phyloP scores from a whole-genome alignment of 768 basidiomycete species.

The Tricholoma flavovirens region DNA sequence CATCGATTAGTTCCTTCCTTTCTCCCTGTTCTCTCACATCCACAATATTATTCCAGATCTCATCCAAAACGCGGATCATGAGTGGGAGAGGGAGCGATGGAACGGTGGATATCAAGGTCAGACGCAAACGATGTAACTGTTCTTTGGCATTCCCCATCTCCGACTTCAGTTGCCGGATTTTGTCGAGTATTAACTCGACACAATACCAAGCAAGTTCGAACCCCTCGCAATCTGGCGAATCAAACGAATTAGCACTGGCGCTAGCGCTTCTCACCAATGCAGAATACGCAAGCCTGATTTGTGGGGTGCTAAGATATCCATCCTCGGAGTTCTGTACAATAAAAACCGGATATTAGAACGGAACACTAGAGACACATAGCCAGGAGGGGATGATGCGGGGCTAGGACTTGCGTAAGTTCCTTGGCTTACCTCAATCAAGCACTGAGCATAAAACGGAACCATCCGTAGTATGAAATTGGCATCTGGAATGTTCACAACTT shows the following conservation, averaged over 20 bases:
- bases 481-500: conserved; percentile 8
- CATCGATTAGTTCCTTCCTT: conserved; percentile 45
- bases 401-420: background rate
- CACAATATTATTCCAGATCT: conserved; percentile 33
- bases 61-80: conserved; percentile 50
- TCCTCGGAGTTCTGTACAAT: conserved; percentile 54
- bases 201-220: conserved; percentile 65
- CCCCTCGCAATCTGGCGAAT: conserved; percentile 18
- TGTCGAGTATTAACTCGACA: conserved; percentile 48
- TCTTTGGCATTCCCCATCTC: conserved; percentile 19
- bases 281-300: conserved; percentile 72
- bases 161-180: conserved; percentile 31
- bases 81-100: conserved; percentile 55
- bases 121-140: conserved; percentile 50
- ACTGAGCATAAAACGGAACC: conserved; percentile 68
- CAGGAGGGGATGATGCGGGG: background rate
- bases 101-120: conserved; percentile 60
- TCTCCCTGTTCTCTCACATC: conserved; percentile 6
- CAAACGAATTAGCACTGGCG: conserved; percentile 25
- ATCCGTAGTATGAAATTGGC: conserved; percentile 46
- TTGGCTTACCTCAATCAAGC: conserved; percentile 59
- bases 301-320: conserved; percentile 52
- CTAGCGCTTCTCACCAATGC: conserved; percentile 61
- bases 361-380: no score
- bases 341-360: conserved; percentile 8